Percentiles rank a stretch among this genome's conserved stretches.
Evolutionary conservation across 768 basidiomycete species (phyloP).

Genomic region (Tylopilus felleus): DNA sequence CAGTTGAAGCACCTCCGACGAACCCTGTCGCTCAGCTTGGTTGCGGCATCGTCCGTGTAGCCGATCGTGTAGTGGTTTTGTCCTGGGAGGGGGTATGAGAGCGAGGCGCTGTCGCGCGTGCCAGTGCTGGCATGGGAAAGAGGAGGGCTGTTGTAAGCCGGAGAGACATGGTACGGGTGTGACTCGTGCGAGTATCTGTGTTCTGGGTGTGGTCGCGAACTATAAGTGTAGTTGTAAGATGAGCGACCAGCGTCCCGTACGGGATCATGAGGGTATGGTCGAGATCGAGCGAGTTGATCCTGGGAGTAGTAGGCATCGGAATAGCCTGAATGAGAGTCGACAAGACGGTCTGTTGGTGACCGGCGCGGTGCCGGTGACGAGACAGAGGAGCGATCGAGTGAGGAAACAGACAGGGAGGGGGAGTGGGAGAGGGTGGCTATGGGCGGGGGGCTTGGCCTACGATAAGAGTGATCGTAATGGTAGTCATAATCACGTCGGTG

Average conservation of each 20-base stretch:
- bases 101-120: conserved; percentile 26
- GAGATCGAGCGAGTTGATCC: conserved; percentile 31
- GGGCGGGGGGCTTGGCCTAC: conserved; percentile 45
- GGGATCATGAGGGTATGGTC: conserved; percentile 33
- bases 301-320: conserved; percentile 41
- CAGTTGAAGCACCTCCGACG: conserved; percentile 81
- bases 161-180: conserved; percentile 29
- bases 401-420: conserved; percentile 57
- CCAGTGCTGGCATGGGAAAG: conserved; percentile 22
- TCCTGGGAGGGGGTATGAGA: conserved; percentile 37
- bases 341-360: conserved; percentile 33
- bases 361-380: conserved; percentile 55
- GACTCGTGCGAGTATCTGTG: conserved; percentile 34
- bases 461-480: conserved; percentile 39
- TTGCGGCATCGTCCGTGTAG: conserved; percentile 76
- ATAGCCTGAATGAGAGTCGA: conserved; percentile 29
- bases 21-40: conserved; percentile 75
- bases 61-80: conserved; percentile 39
- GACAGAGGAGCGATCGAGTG: conserved; percentile 56
- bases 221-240: conserved; percentile 36
- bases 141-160: conserved; percentile 26
- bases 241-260: conserved; percentile 29
- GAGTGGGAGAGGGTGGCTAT: conserved; percentile 55
- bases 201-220: conserved; percentile 25
- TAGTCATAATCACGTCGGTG: conserved; percentile 39